phyloP scores from a whole-genome alignment of 805 yeast species.

The Candida sakaeoensis region DNA sequence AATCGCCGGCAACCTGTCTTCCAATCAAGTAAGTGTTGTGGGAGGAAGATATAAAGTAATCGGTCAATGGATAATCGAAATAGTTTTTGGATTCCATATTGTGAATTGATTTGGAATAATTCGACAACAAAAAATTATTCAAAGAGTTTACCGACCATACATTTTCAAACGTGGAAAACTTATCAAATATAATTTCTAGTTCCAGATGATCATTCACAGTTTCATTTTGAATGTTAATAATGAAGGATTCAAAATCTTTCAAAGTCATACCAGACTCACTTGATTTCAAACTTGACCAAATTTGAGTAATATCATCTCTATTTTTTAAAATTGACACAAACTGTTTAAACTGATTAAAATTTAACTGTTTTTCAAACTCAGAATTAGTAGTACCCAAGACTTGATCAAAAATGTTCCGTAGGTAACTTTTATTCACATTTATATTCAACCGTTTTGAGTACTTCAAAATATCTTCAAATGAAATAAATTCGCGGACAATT shows the following conservation, averaged over 20 bases:
- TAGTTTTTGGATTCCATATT: constrained; percentile 16
- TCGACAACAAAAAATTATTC: constrained; percentile 34
- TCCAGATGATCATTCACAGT: constrained; percentile 20
- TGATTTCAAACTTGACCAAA: constrained; percentile 43
- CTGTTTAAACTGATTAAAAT: constrained; percentile 68
- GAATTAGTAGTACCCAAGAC: constrained; percentile 19
- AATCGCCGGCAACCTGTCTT: constrained; percentile 79
- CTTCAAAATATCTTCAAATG: constrained; percentile 65
- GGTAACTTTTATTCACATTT: constrained; percentile 54
- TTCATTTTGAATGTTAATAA: constrained; percentile 48
- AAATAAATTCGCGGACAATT: constrained; percentile 30
- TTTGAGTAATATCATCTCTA: constrained; percentile 54
- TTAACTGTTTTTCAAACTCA: constrained; percentile 34
- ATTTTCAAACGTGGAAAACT: constrained; percentile 18
- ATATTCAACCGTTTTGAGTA: constrained; percentile 69
- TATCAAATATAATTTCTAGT: constrained; percentile 25
- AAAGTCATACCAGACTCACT: constrained; percentile 16
- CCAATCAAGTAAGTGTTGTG: constrained; percentile 93
- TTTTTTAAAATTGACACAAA: constrained; percentile 68
- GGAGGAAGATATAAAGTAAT: constrained; percentile 87
- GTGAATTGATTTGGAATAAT: constrained; percentile 18
- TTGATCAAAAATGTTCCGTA: constrained; percentile 45
- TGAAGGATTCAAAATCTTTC: constrained; percentile 33
- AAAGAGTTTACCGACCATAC: constrained; percentile 26
- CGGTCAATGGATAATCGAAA: constrained; percentile 60